Conservation (phyloP, 140 eudicot species). For the Senecio squalidus region DNA sequence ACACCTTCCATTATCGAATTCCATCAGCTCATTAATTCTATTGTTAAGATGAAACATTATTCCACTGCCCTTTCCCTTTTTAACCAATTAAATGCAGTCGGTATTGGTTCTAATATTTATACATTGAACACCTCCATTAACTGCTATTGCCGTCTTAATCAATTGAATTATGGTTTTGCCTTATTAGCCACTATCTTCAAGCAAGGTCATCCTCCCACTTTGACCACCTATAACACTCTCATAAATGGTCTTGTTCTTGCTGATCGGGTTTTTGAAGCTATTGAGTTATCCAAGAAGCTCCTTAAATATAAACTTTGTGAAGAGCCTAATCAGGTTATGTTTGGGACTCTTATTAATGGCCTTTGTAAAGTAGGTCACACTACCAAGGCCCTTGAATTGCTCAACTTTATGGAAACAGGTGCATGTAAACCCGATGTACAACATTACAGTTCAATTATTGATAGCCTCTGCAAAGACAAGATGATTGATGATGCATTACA, state of each 20-base stretch:
- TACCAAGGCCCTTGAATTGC: conserved; percentile 6
- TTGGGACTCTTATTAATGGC: conserved; percentile 20
- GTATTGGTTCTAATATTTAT: neutral
- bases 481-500: neutral
- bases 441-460: neutral
- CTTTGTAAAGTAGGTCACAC: conserved; percentile 17
- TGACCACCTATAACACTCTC: too few species aligned
- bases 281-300: neutral
- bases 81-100: neutral
- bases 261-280: conserved; percentile 3
- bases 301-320: neutral
- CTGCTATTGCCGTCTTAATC: conserved; percentile 7
- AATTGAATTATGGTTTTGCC: neutral
- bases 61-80: neutral
- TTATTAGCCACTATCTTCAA: too few species aligned
- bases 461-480: neutral
- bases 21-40: neutral
- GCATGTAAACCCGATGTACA: neutral
- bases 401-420: neutral
- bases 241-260: conserved; percentile 4
- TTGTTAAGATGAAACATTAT: conserved; percentile 9
- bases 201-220: too few species aligned
- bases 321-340: conserved; percentile 10
- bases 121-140: conserved; percentile 2
- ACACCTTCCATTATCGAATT: neutral